A percentile compares a stretch with the other conserved stretches of the same genome.
phyloP scores from a whole-genome alignment of 1,139 yeast genomes.

The Pichia inconspicua region DNA sequence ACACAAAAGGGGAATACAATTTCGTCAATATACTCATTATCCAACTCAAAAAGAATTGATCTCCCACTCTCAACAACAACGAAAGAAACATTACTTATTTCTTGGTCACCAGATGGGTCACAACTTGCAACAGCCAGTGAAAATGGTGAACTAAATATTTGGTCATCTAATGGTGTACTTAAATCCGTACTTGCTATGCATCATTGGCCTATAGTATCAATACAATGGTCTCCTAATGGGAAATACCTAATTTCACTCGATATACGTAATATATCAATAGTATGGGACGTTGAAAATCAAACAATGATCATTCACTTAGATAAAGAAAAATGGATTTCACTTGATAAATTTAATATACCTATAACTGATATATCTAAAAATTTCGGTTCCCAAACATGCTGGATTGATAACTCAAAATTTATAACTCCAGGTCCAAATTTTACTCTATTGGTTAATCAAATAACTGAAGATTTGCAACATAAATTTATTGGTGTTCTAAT shows the following conservation, averaged over 20 bases:
- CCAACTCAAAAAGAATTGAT: constrained; percentile 5
- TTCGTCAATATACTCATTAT: constrained; percentile 29
- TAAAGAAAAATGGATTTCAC: constrained; percentile 10
- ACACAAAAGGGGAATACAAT: constrained; percentile 32
- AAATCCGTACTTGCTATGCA: constrained; percentile 53
- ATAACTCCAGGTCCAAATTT: constrained; percentile 58
- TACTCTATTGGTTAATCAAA: constrained; percentile 50
- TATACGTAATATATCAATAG: constrained; percentile 34
- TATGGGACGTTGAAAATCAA: constrained; percentile 51
- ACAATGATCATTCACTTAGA: constrained; percentile 40
- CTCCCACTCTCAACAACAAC: constrained; percentile 19
- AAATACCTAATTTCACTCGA: constrained; percentile 36
- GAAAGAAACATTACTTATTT: constrained; percentile 27
- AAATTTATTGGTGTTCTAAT: constrained; percentile 52
- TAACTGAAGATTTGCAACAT: constrained; percentile 34
- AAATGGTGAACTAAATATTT: constrained; percentile 59
- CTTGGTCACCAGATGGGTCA: constrained; percentile 62
- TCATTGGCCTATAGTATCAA: constrained; percentile 41
- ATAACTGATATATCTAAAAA: constrained; percentile 9
- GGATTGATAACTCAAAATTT: constrained; percentile 67
- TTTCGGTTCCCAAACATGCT: constrained; percentile 50
- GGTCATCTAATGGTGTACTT: constrained; percentile 61
- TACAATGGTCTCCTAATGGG: constrained; percentile 44
- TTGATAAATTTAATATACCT: background rate
- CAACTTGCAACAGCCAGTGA: constrained; percentile 49